Percentiles rank a stretch among this genome's conserved stretches.
Evolutionary conservation across 371 early-diverging fungal species (phyloP).

Genomic region (Zychaea mexicana): DNA sequence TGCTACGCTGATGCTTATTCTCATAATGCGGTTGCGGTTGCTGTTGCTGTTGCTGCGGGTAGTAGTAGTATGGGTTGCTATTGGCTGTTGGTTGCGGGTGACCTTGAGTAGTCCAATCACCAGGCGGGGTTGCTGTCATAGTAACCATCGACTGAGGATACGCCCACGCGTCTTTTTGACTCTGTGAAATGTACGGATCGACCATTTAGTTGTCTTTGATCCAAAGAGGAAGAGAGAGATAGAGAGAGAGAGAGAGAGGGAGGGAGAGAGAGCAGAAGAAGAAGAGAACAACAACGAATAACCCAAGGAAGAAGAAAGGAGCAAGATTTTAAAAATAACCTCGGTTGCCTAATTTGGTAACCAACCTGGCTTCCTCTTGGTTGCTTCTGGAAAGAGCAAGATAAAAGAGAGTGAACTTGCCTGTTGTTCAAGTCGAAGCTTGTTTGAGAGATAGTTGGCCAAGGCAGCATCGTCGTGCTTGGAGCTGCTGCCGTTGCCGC

Average conservation of each 20-base stretch:
- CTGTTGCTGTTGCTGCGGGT: background rate
- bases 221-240: background rate
- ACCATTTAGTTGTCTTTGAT: background rate
- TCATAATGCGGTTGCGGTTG: constrained; percentile 6
- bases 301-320: constrained; percentile 13
- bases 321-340: constrained; percentile 18
- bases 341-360: constrained; percentile 11
- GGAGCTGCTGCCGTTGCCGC: constrained; percentile 2
- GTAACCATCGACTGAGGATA: constrained; percentile 15
- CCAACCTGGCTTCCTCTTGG: constrained; percentile 5
- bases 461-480: constrained; percentile 21
- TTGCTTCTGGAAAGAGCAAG: constrained; percentile 8
- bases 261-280: constrained; percentile 9
- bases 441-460: constrained; percentile 23
- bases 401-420: constrained; percentile 12
- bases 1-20: constrained; percentile 16
- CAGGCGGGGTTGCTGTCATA: constrained; percentile 14
- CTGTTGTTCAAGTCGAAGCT: constrained; percentile 27
- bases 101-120: constrained; percentile 1
- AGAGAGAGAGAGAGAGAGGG: background rate
- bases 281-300: background rate
- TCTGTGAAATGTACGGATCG: constrained; percentile 6
- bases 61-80: constrained; percentile 16
- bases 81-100: background rate
- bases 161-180: constrained; percentile 21